Percentiles rank a stretch among this genome's conserved stretches.
Conservation (phyloP, 2,329 filamentous ascomycete genomes). For the Penicillium vulpinum region DNA sequence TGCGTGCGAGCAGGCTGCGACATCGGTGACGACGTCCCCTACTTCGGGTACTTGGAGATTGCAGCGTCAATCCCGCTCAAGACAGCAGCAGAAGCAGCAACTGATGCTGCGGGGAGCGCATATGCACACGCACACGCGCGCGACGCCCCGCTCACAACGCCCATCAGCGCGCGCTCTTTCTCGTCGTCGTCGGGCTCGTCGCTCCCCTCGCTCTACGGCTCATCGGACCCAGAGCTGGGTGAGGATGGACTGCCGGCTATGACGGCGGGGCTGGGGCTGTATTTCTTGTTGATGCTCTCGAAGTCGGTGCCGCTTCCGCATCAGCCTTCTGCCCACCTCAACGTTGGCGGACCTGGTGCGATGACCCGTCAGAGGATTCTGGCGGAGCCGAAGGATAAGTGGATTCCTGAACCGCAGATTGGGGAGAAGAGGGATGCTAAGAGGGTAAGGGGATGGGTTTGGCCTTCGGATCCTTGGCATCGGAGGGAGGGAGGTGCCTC, state of each 20-base stretch:
- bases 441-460: slow-evolving; percentile 61
- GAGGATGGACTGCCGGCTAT: slow-evolving; percentile 35
- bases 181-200: slow-evolving; percentile 23
- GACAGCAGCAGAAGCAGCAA: slow-evolving; percentile 41
- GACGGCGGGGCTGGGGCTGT: slow-evolving; percentile 61
- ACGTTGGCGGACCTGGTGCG: slow-evolving; percentile 60
- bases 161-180: slow-evolving; percentile 33
- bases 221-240: slow-evolving; percentile 10
- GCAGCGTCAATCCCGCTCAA: slow-evolving; percentile 57
- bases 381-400: slow-evolving; percentile 56
- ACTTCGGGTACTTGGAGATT: slow-evolving; percentile 88
- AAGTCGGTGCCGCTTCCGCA: slow-evolving; percentile 60
- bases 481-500: slow-evolving; percentile 52
- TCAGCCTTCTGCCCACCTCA: slow-evolving; percentile 59
- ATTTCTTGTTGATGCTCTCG: slow-evolving; percentile 66
- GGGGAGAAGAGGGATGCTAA: slow-evolving; percentile 63
- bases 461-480: slow-evolving; percentile 61
- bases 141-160: slow-evolving; percentile 31
- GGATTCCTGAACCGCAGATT: slow-evolving; percentile 62
- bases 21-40: slow-evolving; percentile 62
- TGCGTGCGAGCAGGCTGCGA: slow-evolving; percentile 76
- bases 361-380: slow-evolving; percentile 57
- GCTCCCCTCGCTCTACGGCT: slow-evolving; percentile 18
- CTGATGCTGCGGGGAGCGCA: slow-evolving; percentile 20
- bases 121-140: not conserved